These are phyloP conservation scores for Coniochaeta sp. DNA, from an alignment of 2,329 filamentous ascomycete genomes.

Conservation along the genomic window DNA sequence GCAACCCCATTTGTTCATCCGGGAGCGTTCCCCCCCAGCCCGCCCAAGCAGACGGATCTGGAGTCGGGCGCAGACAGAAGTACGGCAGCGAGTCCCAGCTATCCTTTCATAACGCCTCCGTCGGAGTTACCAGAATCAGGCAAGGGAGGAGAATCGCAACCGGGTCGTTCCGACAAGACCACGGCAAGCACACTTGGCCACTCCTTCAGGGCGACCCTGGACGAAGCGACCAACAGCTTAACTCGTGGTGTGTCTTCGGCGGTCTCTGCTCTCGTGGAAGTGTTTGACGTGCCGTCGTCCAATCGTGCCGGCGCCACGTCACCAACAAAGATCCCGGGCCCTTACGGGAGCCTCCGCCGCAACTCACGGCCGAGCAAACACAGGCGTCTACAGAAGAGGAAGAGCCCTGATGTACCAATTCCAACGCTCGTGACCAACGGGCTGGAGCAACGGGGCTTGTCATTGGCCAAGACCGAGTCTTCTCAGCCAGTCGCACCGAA, in stretches of 20 bases:
- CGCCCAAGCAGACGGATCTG: neutral
- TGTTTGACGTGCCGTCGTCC: neutral
- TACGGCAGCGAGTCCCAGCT: neutral
- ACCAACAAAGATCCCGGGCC: neutral
- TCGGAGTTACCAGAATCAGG: neutral
- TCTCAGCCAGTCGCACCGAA: neutral
- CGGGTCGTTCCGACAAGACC: neutral
- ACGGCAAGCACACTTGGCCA: neutral
- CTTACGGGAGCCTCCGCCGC: neutral
- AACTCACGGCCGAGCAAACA: neutral
- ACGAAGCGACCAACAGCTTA: neutral
- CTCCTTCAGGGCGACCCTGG: neutral
- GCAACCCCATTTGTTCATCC: neutral
- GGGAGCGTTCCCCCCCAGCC: neutral
- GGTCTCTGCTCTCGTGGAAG: neutral
- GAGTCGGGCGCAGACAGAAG: neutral
- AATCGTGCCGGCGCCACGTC: neutral
- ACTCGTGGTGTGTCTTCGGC: neutral
- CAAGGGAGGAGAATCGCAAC: neutral
- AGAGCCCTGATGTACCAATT: neutral
- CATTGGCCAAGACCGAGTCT: neutral
- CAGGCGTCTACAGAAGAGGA: neutral
- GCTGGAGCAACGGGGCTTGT: neutral
- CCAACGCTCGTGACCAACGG: neutral
- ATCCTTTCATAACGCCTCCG: neutral